phyloP scores from a whole-genome alignment of 2,329 filamentous ascomycete genomes.

The Onygenales sp. region DNA sequence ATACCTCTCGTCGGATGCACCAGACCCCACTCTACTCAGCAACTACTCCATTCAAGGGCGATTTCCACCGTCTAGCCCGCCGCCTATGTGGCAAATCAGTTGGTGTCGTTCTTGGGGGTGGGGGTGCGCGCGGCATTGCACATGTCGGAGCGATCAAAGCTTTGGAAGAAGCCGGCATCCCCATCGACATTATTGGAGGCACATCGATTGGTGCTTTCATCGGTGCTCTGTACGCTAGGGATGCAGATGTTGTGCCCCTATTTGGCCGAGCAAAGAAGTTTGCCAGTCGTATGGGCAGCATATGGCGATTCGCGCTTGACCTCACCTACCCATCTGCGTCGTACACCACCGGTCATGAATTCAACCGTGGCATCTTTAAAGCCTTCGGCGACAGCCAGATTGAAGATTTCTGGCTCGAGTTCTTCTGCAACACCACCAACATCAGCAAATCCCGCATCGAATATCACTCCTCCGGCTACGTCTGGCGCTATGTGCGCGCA shows the following conservation, averaged over 20 bases:
- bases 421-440: slow-evolving; percentile 98
- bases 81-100: slow-evolving; percentile 89
- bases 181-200: slow-evolving; percentile 88
- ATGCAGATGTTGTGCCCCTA: slow-evolving; percentile 94
- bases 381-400: slow-evolving; percentile 95
- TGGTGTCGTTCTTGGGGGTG: slow-evolving; percentile 85
- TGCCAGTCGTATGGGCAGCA: slow-evolving; percentile 93
- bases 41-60: slow-evolving; percentile 87
- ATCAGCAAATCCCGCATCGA: slow-evolving; percentile 89
- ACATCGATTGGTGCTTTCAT: slow-evolving; percentile 96
- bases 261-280: slow-evolving; percentile 97
- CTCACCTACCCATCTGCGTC: slow-evolving; percentile 92
- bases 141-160: slow-evolving; percentile 92
- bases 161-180: slow-evolving; percentile 90
- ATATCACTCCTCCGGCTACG: slow-evolving; percentile 92
- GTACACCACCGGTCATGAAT: slow-evolving; percentile 96
- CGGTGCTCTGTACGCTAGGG: slow-evolving; percentile 86
- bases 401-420: slow-evolving; percentile 98
- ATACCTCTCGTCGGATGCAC: slow-evolving; percentile 84
- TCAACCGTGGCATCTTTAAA: slow-evolving; percentile 98
- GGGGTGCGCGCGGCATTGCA: slow-evolving; percentile 81
- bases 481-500: slow-evolving; percentile 92
- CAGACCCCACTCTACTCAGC: slow-evolving; percentile 83
- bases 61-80: slow-evolving; percentile 87
- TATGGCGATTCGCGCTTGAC: slow-evolving; percentile 97